Evolutionary conservation across 192 early-diverging fungal species (phyloP), one percentile per base, ranked within the genome.

Genomic region (Coemansia sp.): DNA sequence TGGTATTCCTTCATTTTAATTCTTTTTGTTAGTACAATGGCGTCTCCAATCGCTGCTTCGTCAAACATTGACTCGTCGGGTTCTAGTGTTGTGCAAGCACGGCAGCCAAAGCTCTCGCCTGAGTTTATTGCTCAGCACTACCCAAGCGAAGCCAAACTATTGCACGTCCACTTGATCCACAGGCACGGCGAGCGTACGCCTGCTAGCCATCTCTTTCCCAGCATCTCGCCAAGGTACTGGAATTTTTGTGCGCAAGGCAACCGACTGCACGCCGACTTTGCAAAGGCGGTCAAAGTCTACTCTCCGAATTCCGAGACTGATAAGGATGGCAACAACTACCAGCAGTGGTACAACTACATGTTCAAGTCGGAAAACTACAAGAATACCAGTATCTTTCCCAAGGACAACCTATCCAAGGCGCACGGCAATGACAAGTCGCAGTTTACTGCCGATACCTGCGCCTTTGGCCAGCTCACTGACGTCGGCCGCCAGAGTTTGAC

Each of bases 391-490:
- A 66, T 77, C n/a, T 72, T 86, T 44, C 70, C 63, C 32, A 39
- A 62, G 3, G 23, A 40, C 40, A 70, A 71, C 26, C 46, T 42
- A 38, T 38, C 47, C 11, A 63, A 40, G n/a, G 67, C 53, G 47
- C 44, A 69, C 26, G 9, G 23, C n/a, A 40, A 23, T 37, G 72
- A 72, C 64, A 52, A 26, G 32, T 77, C 77, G 10, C 21, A 53
- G 49, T 46, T 26, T 1, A 71, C 74, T 2, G 23, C 46, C 32
- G 76, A 70, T 28, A 80, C 66, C 6, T 85, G 87, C 63, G 76
- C 67, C 16, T 75, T 66, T 63, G 88, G 89, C 26, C 88, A 89
- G 69, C 77, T 90, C 44, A 90, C 89, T 9, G 87, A 90, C 58
- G 49, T 70, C 6, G 89, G 89, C 3, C 86, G 88, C 60, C 50